Base-by-base conservation (phyloP, 2,329 filamentous ascomycete species). In the Macrophomina tecta region DNA sequence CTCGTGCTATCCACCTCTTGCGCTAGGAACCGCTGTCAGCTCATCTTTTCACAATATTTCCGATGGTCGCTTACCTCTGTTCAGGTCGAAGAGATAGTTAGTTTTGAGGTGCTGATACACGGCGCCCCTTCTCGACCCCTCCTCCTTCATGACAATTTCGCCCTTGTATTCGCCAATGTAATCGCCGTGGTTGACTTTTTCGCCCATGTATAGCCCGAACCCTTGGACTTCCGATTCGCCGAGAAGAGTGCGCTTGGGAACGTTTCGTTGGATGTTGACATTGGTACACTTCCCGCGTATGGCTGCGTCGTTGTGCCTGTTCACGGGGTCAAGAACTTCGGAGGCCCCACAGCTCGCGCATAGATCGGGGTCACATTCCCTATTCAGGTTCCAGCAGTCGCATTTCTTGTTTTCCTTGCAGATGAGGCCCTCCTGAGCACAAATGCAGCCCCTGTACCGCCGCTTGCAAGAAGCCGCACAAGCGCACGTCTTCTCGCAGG, bases 151-250 rank as follows among this genome's bases (percentile, higher is more conserved):
- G 67, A 94, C 89, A 11, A 93, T 82, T 75, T 95, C 92, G 55
- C 92, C 92, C 1, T 88, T 88, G 75, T 95, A 95, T 75, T 95
- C 92, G 38, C 91, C 90, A 18, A 95, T 83, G 70, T 91, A 94
- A n/a, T 91, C 89, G 63, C 89, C 87, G 68, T 86, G 83, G 3
- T 81, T 81, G 68, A 93, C 88, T 65, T 87, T 82, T 73, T 92
- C 89, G 4, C 88, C 89, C 1, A 89, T 85, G 73, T 91, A 94
- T 0, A 95, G 82, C 0, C 92, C 92, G 69, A 93, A 92, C 0
- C 92, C 92, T 65, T 90, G 87, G 2, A 94, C 85, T 68, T 88
- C 87, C 55, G 90, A 93, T 64, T 89, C 83, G 2, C 91, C 92
- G 5, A 93, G 81, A 3, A 92, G 78, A 0, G 92, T 86, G 3